Conservation (phyloP, 2,329 filamentous ascomycete genomes). For the Aspergillus spinulosporus region DNA sequence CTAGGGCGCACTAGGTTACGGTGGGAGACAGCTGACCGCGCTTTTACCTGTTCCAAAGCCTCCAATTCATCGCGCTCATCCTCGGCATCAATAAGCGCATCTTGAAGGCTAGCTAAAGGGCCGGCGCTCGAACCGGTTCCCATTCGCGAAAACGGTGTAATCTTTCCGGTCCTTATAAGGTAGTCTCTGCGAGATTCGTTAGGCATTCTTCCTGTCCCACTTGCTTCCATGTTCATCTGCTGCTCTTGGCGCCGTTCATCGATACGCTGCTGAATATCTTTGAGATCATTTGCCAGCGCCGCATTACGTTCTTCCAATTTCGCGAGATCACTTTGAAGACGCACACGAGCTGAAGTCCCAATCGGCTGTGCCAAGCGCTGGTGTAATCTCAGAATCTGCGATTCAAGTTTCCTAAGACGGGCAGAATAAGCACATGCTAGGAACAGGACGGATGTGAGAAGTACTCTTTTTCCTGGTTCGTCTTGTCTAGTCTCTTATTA, state of each 20-base stretch:
- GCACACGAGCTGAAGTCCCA: slow-evolving; percentile 51
- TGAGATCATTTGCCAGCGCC: slow-evolving; percentile 68
- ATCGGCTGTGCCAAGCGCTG: slow-evolving; percentile 58
- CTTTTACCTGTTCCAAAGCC: slow-evolving; percentile 44
- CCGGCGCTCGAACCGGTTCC: slow-evolving; percentile 60
- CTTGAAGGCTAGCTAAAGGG: slow-evolving; percentile 68
- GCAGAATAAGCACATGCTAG: slow-evolving; percentile 5
- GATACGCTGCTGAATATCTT: slow-evolving; percentile 79
- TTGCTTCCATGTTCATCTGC: slow-evolving; percentile 46
- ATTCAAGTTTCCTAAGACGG: slow-evolving; percentile 57
- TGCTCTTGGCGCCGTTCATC: slow-evolving; percentile 67
- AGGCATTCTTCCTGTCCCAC: slow-evolving; percentile 59
- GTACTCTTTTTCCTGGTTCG: slow-evolving; percentile 50
- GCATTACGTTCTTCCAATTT: slow-evolving; percentile 66
- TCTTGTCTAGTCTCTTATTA: slow-evolving; percentile 62
- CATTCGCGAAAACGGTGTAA: slow-evolving; percentile 88
- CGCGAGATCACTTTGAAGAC: slow-evolving; percentile 58
- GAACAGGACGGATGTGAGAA: background rate
- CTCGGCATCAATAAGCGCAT: slow-evolving; percentile 79
- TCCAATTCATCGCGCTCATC: slow-evolving; percentile 60
- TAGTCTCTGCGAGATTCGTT: slow-evolving; percentile 86
- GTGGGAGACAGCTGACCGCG: slow-evolving; percentile 60
- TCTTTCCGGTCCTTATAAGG: slow-evolving; percentile 92
- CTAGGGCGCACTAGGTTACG: slow-evolving; percentile 72
- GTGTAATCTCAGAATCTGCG: slow-evolving; percentile 62